A percentile compares a stretch with the other conserved stretches of the same genome.
Evolutionary conservation across 2,329 filamentous ascomycete genomes (phyloP).

Genomic region (Cordyceps cicadae): DNA sequence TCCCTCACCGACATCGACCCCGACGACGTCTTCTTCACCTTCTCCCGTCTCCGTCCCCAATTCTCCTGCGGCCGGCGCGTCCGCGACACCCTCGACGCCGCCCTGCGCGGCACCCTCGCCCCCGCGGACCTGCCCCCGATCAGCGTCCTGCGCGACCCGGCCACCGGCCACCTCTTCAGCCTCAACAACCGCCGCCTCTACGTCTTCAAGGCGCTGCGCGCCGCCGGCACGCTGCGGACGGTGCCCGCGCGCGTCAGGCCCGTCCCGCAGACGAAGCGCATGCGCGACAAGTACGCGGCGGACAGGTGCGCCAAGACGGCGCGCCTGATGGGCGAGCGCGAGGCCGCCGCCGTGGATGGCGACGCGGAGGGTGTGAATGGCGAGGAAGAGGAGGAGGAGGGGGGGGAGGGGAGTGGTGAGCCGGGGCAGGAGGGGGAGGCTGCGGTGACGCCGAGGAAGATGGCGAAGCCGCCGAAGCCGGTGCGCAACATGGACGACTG

Average conservation of each 20-base stretch:
- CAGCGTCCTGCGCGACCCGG: constrained; percentile 10
- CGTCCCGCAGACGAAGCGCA: constrained; percentile 12
- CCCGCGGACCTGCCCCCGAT: constrained; percentile 11
- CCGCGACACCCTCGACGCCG: constrained; percentile 9
- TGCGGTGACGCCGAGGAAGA: not conserved
- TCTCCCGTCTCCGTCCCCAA: constrained; percentile 11
- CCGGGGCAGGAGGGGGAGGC: not conserved
- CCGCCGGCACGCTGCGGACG: not conserved
- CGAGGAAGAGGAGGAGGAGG: not conserved
- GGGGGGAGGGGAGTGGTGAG: not conserved
- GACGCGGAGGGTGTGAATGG: not conserved
- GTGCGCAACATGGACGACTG: constrained; percentile 5
- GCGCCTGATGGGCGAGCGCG: constrained; percentile 10
- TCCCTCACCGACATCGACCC: constrained; percentile 11
- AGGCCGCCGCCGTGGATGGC: not conserved
- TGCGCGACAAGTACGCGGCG: constrained; percentile 11
- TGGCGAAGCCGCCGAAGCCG: not conserved
- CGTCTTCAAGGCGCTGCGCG: constrained; percentile 11
- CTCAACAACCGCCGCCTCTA: constrained; percentile 13
- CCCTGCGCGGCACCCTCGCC: not conserved
- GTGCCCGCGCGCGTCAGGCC: constrained; percentile 5
- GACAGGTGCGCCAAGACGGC: constrained; percentile 10
- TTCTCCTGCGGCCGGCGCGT: constrained; percentile 13
- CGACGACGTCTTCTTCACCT: constrained; percentile 11
- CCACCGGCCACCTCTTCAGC: constrained; percentile 12